These are phyloP conservation scores for Penicillium cinerascens DNA, from an alignment of 495 filamentous ascomycete species.

Conservation along the genomic window DNA sequence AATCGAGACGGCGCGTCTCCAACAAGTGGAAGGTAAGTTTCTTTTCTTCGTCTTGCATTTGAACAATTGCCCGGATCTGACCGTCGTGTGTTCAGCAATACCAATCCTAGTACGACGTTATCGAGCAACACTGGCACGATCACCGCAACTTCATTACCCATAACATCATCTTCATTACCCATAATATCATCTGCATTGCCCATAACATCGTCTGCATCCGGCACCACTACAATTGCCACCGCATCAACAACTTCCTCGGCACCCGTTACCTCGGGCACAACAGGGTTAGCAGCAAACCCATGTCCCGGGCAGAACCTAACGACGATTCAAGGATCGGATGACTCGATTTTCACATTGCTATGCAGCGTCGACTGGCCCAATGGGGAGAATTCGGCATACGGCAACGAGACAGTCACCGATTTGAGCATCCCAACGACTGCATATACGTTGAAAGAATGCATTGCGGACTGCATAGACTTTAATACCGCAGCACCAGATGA, in stretches of 20 bases:
- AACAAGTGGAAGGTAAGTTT: background rate
- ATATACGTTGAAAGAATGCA: constrained; percentile 6
- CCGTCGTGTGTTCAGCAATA: too few species aligned
- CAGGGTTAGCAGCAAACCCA: constrained; percentile 1
- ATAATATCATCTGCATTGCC: background rate
- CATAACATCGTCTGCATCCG: background rate
- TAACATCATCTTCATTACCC: background rate
- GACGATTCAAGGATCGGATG: constrained; percentile 2
- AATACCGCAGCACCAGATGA: background rate
- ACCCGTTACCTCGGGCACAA: constrained; percentile 8
- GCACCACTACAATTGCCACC: background rate
- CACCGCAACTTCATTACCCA: too few species aligned
- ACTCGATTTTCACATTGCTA: constrained; percentile 1
- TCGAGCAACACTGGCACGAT: background rate
- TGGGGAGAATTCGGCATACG: background rate
- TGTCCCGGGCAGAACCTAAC: constrained; percentile 3
- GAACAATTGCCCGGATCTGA: background rate
- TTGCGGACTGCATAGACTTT: constrained; percentile 1
- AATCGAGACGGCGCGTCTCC: background rate
- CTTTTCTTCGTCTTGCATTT: too few species aligned
- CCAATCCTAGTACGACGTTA: too few species aligned
- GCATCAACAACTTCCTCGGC: background rate
- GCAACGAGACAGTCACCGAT: constrained; percentile 1
- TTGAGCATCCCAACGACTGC: background rate
- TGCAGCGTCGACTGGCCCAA: constrained; percentile 8